phyloP scores from a whole-genome alignment of 768 basidiomycete species.

The Suillus alpinus region DNA sequence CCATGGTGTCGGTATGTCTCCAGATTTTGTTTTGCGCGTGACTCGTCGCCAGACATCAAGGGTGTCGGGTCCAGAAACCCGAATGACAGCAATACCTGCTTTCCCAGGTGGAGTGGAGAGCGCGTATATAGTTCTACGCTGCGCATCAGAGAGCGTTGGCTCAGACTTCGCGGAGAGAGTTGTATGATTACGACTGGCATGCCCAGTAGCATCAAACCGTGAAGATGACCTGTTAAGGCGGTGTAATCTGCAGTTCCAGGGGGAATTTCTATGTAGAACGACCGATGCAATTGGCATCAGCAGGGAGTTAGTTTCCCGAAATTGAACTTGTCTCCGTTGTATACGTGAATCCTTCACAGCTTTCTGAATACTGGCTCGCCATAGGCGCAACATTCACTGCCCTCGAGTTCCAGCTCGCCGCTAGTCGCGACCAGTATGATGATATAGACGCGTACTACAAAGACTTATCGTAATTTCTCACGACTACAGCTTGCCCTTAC shows the following conservation, averaged over 20 bases:
- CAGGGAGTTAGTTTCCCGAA: neutral
- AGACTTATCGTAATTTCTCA: neutral
- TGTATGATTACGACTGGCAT: neutral
- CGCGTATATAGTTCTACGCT: constrained; percentile 80
- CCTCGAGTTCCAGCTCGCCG: neutral
- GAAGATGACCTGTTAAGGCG: neutral
- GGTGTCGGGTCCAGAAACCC: constrained; percentile 79
- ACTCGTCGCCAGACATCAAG: constrained; percentile 58
- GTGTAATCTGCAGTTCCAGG: constrained; percentile 10
- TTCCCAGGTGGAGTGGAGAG: constrained; percentile 85
- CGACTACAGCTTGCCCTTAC: constrained; percentile 1
- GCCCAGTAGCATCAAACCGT: neutral
- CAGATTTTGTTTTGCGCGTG: constrained; percentile 35
- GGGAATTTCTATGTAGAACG: constrained; percentile 28
- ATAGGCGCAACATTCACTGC: constrained; percentile 20
- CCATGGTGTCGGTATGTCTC: constrained; percentile 50
- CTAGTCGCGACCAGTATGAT: neutral
- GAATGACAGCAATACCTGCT: constrained; percentile 78
- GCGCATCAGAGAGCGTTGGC: constrained; percentile 43
- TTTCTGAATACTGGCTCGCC: constrained; percentile 11
- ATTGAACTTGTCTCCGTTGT: neutral
- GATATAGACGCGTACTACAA: neutral
- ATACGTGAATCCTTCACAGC: constrained; percentile 3
- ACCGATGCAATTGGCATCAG: constrained; percentile 6
- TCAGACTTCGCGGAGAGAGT: neutral